Conservation (phyloP, 2,329 filamentous ascomycete species). For the Cordyceps pruinosa region DNA sequence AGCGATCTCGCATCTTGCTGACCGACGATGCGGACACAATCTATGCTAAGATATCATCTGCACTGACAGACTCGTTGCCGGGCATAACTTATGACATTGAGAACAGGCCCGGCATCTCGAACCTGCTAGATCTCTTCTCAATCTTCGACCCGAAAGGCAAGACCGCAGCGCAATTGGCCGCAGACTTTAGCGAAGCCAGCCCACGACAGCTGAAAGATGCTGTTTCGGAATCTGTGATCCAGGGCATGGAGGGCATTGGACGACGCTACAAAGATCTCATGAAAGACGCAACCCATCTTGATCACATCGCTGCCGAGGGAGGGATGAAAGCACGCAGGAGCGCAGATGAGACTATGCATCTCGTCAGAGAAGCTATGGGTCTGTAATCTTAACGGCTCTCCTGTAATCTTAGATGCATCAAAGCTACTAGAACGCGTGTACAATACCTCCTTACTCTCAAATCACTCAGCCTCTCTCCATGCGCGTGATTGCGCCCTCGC, state of each 20-base stretch:
- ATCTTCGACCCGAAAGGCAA: slow-evolving; percentile 49
- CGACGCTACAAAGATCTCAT: slow-evolving; percentile 50
- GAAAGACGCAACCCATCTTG: slow-evolving; percentile 42
- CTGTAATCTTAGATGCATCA: background rate
- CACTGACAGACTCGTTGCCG: slow-evolving; percentile 67
- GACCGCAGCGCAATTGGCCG: slow-evolving; percentile 34
- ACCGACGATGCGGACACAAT: slow-evolving; percentile 64
- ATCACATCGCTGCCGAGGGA: slow-evolving; percentile 52
- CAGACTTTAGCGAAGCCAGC: slow-evolving; percentile 29
- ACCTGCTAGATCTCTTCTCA: slow-evolving; percentile 74
- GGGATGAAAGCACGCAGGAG: slow-evolving; percentile 53
- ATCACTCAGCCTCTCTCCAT: background rate
- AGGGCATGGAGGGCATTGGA: slow-evolving; percentile 47
- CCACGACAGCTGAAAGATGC: slow-evolving; percentile 39
- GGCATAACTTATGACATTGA: slow-evolving; percentile 65
- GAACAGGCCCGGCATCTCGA: slow-evolving; percentile 73
- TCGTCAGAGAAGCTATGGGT: slow-evolving; percentile 46
- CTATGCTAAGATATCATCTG: slow-evolving; percentile 58
- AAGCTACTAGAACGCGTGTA: background rate
- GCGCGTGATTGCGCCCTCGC: background rate
- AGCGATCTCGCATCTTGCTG: slow-evolving; percentile 72
- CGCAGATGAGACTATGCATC: slow-evolving; percentile 51
- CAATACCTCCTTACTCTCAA: background rate
- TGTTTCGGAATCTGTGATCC: slow-evolving; percentile 52
- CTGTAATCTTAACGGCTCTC: slow-evolving; percentile 23